A percentile compares a stretch with the other conserved stretches of the same genome.
Conservation (phyloP, 208 protist genomes). For the Perkinsela sp. region DNA sequence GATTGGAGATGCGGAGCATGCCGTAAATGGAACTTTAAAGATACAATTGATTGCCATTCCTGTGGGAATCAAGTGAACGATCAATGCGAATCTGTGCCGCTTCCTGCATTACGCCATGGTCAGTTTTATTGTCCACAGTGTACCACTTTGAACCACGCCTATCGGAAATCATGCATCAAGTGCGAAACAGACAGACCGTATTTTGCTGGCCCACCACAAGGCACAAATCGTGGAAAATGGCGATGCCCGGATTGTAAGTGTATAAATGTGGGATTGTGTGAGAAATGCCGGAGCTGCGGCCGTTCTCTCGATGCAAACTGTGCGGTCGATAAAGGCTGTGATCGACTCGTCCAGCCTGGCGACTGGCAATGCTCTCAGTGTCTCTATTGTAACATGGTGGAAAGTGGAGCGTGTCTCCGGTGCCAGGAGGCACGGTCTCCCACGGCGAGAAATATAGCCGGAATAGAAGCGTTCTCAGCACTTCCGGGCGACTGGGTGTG, state of each 20-base stretch:
- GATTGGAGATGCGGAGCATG: not conserved
- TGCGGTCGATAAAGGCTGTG: not conserved
- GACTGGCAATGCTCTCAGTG: not conserved
- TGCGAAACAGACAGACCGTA: not conserved
- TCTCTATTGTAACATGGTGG: not conserved
- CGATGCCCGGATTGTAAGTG: not conserved
- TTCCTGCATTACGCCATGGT: not conserved
- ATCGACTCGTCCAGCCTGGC: not conserved
- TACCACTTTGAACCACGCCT: not conserved
- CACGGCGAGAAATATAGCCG: not conserved
- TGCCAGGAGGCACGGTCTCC: not conserved
- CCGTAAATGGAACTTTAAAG: not conserved
- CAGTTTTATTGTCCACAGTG: not conserved
- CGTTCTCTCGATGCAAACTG: not conserved
- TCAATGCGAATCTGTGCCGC: not conserved
- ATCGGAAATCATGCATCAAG: not conserved
- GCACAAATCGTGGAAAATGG: not conserved
- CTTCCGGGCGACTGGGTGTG: not conserved
- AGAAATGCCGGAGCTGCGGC: not conserved
- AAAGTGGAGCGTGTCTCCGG: not conserved
- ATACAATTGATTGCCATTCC: not conserved
- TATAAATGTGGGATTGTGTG: not conserved
- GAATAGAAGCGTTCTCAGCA: not conserved
- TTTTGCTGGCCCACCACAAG: not conserved
- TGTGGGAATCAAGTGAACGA: not conserved